Evolutionary conservation across 73 alveolate genomes (phyloP).

Genomic region (Blepharisma stoltei): DNA sequence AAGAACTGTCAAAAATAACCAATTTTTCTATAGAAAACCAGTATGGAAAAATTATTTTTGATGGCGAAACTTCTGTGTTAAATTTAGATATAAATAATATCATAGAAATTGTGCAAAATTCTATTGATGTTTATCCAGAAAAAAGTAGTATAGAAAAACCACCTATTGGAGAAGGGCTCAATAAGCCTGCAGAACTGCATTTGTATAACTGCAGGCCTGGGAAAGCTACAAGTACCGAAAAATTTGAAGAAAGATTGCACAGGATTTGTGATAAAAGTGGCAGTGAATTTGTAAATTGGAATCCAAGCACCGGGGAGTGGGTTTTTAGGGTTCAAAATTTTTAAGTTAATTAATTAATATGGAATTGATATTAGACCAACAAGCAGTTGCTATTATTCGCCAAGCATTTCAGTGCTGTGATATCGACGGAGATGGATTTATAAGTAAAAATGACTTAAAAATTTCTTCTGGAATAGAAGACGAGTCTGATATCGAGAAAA

Average conservation of each 20-base stretch:
- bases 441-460: slow-evolving; percentile 1
- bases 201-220: slow-evolving; percentile 6
- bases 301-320: slow-evolving; percentile 3
- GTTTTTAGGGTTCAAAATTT: too few species aligned
- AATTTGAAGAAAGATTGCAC: background rate
- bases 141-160: slow-evolving; percentile 9
- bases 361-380: background rate
- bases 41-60: slow-evolving; percentile 23
- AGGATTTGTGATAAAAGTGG: background rate
- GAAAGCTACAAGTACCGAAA: background rate
- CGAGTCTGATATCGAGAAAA: background rate
- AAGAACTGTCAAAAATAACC: background rate
- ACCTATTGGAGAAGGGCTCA: slow-evolving; percentile 23
- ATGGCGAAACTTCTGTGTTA: slow-evolving; percentile 15
- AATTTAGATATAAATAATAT: background rate
- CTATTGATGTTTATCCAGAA: slow-evolving; percentile 13
- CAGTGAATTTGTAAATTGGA: background rate
- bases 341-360: background rate
- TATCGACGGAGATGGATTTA: background rate
- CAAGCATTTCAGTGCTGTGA: background rate
- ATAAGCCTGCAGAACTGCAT: slow-evolving; percentile 10
- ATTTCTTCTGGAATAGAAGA: background rate
- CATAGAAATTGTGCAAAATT: background rate
- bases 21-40: background rate
- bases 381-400: background rate